Percentiles rank a stretch among this genome's conserved stretches.
These are phyloP conservation scores for Rosa rugosa DNA, from an alignment of 306 rosid genomes.

Conservation along the genomic window DNA sequence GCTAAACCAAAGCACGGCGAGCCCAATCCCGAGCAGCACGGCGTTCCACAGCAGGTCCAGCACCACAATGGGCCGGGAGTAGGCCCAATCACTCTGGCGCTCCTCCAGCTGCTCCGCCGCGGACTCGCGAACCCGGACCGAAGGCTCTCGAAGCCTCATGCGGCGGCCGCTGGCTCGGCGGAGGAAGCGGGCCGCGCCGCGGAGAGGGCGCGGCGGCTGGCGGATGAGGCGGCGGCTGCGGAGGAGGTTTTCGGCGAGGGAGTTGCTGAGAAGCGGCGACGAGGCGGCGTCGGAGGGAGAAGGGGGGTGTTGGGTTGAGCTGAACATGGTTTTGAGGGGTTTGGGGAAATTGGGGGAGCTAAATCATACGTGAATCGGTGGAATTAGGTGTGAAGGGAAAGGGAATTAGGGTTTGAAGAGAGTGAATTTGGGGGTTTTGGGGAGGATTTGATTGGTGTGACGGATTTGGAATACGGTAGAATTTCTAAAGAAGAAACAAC, in stretches of 20 bases:
- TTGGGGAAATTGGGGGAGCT: not conserved
- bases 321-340: slow-evolving; percentile 39
- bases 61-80: slow-evolving; percentile 70
- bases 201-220: slow-evolving; percentile 43
- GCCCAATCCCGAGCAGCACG: slow-evolving; percentile 49
- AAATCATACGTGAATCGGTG: not conserved
- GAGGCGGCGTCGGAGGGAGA: slow-evolving; percentile 36
- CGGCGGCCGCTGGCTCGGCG: slow-evolving; percentile 74
- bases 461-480: not conserved
- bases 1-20: slow-evolving; percentile 46
- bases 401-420: not conserved
- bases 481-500: not conserved
- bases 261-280: slow-evolving; percentile 54
- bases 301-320: slow-evolving; percentile 28
- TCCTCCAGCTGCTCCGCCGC: slow-evolving; percentile 98
- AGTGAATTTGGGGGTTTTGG: not conserved
- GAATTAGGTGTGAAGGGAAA: not conserved
- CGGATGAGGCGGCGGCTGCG: slow-evolving; percentile 51
- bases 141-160: slow-evolving; percentile 85
- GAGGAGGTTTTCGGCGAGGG: slow-evolving; percentile 30
- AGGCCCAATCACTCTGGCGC: slow-evolving; percentile 93
- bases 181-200: slow-evolving; percentile 62
- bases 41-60: slow-evolving; percentile 80
- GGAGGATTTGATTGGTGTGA: not conserved
- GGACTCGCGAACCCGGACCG: slow-evolving; percentile 75